Evolutionary conservation across 106 monocot genomes (phyloP).

Genomic region (Ottelia alismoides): DNA sequence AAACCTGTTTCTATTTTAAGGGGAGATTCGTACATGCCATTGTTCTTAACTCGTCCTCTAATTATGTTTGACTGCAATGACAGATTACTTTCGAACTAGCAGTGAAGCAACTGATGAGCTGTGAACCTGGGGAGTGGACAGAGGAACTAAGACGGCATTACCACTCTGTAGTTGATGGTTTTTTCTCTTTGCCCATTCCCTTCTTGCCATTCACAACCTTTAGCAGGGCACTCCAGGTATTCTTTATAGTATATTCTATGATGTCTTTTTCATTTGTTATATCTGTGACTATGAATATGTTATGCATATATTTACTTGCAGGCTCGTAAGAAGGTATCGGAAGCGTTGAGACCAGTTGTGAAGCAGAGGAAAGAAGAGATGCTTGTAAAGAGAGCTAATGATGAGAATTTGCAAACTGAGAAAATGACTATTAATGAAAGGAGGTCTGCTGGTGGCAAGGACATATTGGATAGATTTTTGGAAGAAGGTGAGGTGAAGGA

Average conservation of each 20-base stretch:
- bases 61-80: too few relatives aligned
- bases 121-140: slow-evolving; percentile 65
- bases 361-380: slow-evolving; percentile 1
- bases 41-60: too few relatives aligned
- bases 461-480: slow-evolving; percentile 59
- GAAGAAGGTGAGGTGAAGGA: slow-evolving; percentile 8
- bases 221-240: slow-evolving; percentile 58
- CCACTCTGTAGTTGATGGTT: slow-evolving; percentile 62
- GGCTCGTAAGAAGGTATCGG: slow-evolving; percentile 45
- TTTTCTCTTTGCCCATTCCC: slow-evolving; percentile 83
- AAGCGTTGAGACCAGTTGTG: slow-evolving; percentile 1
- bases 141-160: slow-evolving; percentile 70
- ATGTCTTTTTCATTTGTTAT: too few relatives aligned
- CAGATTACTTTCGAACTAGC: slow-evolving; percentile 68
- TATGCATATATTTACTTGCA: too few relatives aligned
- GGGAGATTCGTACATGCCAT: too few relatives aligned
- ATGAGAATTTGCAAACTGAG: neutral
- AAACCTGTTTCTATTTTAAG: too few relatives aligned
- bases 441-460: slow-evolving; percentile 9
- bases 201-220: slow-evolving; percentile 54
- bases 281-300: too few relatives aligned
- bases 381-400: too few relatives aligned
- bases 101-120: slow-evolving; percentile 78
- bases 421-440: neutral
- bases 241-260: slow-evolving; percentile 59